Evolutionary conservation across 495 filamentous ascomycete genomes (phyloP).

Genomic region (Talaromyces trachyspermus): DNA sequence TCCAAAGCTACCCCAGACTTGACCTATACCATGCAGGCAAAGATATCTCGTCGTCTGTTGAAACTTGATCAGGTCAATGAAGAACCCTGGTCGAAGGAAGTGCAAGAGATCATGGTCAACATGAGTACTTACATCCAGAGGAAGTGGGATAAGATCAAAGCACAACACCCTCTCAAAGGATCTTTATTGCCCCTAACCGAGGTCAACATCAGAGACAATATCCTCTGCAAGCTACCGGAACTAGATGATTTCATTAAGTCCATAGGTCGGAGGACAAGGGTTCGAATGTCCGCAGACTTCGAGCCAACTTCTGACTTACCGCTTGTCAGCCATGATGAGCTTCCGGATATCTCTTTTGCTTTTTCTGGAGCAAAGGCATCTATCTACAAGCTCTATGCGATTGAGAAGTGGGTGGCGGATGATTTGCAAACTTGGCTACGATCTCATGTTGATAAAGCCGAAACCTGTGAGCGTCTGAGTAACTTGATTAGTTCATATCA

Average conservation of each 20-base stretch:
- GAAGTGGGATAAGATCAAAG: slow-evolving; percentile 7
- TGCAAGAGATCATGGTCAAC: slow-evolving; percentile 3
- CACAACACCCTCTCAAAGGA: not conserved
- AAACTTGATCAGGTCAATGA: slow-evolving; percentile 28
- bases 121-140: not conserved
- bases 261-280: not conserved
- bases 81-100: slow-evolving; percentile 9
- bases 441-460: slow-evolving; percentile 12
- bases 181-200: not conserved
- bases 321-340: not conserved
- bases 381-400: slow-evolving; percentile 15
- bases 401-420: slow-evolving; percentile 37
- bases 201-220: slow-evolving; percentile 7
- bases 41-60: slow-evolving; percentile 37
- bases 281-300: not conserved
- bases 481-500: slow-evolving; percentile 26
- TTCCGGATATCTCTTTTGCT: not conserved
- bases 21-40: slow-evolving; percentile 40
- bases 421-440: slow-evolving; percentile 31
- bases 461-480: slow-evolving; percentile 20
- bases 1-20: slow-evolving; percentile 17
- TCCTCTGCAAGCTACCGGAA: not conserved
- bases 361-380: not conserved
- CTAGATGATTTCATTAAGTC: slow-evolving; percentile 9
- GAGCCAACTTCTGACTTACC: slow-evolving; percentile 1